These are phyloP conservation scores for Scedosporium boydii DNA, from an alignment of 2,329 filamentous ascomycete genomes.

Conservation along the genomic window DNA sequence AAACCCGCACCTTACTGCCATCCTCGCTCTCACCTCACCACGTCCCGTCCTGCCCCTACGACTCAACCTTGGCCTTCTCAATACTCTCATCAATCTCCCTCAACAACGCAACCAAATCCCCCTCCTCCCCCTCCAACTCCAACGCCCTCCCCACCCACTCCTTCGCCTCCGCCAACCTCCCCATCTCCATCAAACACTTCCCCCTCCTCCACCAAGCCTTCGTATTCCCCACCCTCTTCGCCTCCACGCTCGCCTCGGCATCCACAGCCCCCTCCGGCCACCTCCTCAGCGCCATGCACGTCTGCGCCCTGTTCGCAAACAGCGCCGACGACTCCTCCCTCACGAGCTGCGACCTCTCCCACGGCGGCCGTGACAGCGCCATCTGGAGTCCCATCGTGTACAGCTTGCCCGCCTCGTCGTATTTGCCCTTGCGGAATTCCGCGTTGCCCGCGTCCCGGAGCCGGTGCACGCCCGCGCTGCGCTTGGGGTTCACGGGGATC, in stretches of 20 bases:
- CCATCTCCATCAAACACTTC: slow-evolving; percentile 85
- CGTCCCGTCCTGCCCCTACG: not conserved
- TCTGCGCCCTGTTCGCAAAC: slow-evolving; percentile 82
- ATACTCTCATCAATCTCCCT: slow-evolving; percentile 49
- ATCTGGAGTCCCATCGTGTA: slow-evolving; percentile 86
- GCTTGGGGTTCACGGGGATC: slow-evolving; percentile 86
- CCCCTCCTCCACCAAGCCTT: slow-evolving; percentile 93
- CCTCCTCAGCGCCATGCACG: slow-evolving; percentile 68
- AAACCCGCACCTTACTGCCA: too few species aligned
- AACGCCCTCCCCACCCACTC: slow-evolving; percentile 69
- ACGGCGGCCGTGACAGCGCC: slow-evolving; percentile 70
- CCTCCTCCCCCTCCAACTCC: slow-evolving; percentile 71
- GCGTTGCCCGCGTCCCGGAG: slow-evolving; percentile 80
- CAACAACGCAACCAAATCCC: slow-evolving; percentile 52
- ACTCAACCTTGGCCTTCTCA: slow-evolving; percentile 24
- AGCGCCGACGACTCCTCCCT: slow-evolving; percentile 74
- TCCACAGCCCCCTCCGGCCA: slow-evolving; percentile 87
- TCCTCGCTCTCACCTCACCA: too few species aligned
- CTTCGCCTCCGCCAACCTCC: slow-evolving; percentile 68
- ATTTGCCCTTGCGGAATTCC: slow-evolving; percentile 68
- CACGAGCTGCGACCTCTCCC: slow-evolving; percentile 79
- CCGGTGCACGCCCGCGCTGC: slow-evolving; percentile 78
- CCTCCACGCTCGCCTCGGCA: slow-evolving; percentile 79
- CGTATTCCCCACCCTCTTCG: slow-evolving; percentile 75
- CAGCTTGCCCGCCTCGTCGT: slow-evolving; percentile 66